A percentile compares a stretch with the other conserved stretches of the same genome.
phyloP scores from a whole-genome alignment of 2,329 filamentous ascomycete species.

The Epicoccum sorghinum region DNA sequence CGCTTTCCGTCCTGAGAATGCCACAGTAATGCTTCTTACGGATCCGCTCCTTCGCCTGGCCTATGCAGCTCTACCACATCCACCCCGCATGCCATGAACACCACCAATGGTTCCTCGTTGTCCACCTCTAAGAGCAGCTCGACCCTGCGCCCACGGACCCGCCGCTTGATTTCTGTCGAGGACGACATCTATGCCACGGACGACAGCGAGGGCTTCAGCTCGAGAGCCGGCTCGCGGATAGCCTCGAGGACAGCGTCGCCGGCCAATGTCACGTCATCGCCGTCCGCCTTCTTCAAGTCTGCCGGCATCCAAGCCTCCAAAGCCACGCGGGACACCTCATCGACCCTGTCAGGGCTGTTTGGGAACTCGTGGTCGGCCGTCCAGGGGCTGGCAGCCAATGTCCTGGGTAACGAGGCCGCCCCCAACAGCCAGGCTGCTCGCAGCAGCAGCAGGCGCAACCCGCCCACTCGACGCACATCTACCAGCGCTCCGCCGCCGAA shows the following conservation, averaged over 20 bases:
- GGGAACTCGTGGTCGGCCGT: constrained; percentile 57
- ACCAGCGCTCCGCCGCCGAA: constrained; percentile 49
- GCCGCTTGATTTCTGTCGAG: constrained; percentile 56
- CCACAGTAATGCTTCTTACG: constrained; percentile 29
- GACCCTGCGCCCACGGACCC: constrained; percentile 54
- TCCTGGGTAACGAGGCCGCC: constrained; percentile 51
- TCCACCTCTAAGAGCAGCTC: constrained; percentile 51
- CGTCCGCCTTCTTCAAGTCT: constrained; percentile 35
- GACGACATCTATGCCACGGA: constrained; percentile 49
- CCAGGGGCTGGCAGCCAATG: constrained; percentile 56
- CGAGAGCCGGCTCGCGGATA: constrained; percentile 49
- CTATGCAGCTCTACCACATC: constrained; percentile 46
- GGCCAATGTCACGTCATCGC: constrained; percentile 35
- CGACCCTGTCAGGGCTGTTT: constrained; percentile 52
- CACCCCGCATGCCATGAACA: constrained; percentile 47
- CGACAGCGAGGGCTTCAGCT: constrained; percentile 44
- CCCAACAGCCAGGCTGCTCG: constrained; percentile 25
- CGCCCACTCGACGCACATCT: constrained; percentile 38
- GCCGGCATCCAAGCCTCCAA: constrained; percentile 31
- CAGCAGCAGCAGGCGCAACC: constrained; percentile 42
- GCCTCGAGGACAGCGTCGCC: constrained; percentile 47
- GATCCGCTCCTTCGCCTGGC: constrained; percentile 28
- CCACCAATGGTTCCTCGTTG: constrained; percentile 47
- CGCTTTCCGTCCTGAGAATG: constrained; percentile 27
- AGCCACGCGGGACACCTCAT: constrained; percentile 28